These are phyloP conservation scores for Corinectria fuckeliana DNA, from an alignment of 2,329 filamentous ascomycete species.

Conservation along the genomic window DNA sequence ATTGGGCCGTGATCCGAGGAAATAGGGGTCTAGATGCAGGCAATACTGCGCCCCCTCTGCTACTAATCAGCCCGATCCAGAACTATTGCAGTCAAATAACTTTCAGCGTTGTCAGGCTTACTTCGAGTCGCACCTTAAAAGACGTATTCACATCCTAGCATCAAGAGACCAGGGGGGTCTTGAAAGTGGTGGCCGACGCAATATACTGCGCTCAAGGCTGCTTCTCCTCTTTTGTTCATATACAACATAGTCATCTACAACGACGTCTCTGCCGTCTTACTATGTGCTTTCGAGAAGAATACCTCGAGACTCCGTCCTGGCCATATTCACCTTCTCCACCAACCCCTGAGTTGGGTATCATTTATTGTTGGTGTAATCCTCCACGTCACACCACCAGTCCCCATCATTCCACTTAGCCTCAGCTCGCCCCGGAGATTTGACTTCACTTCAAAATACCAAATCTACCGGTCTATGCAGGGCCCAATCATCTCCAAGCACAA, in stretches of 20 bases:
- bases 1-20: background rate
- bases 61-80: background rate
- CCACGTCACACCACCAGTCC: conserved; percentile 23
- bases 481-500: conserved; percentile 17
- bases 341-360: conserved; percentile 31
- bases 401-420: conserved; percentile 7
- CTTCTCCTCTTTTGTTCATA: background rate
- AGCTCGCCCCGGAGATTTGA: conserved; percentile 13
- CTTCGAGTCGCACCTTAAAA: background rate
- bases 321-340: background rate
- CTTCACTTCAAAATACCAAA: conserved; percentile 10
- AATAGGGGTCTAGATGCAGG: background rate
- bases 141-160: background rate
- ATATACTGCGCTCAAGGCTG: background rate
- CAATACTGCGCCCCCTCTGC: background rate
- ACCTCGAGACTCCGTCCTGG: background rate
- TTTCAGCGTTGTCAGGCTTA: too few species aligned
- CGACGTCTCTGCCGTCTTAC: background rate
- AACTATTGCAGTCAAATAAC: too few species aligned
- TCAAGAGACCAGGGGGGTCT: background rate
- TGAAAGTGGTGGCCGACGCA: background rate
- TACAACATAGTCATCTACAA: background rate
- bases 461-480: conserved; percentile 11
- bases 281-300: background rate
- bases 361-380: conserved; percentile 16